Conservation (phyloP, 2,329 filamentous ascomycete genomes). For the Botryotinia convoluta region DNA sequence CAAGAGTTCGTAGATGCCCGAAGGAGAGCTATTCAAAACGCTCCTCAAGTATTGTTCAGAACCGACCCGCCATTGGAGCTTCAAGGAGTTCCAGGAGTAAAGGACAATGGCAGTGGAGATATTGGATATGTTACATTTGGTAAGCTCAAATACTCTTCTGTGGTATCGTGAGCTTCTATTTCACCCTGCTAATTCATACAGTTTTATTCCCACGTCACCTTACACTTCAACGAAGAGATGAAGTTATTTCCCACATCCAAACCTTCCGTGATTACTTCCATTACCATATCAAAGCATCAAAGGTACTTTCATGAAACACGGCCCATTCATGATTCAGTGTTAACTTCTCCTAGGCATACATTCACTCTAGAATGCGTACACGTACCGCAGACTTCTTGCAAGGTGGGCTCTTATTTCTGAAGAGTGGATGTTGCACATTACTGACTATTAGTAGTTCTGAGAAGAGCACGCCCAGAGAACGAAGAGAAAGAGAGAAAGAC, state of each 20-base stretch:
- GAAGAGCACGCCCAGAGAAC: conserved; percentile 88
- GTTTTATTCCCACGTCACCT: conserved; percentile 96
- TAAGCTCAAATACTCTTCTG: conserved; percentile 43
- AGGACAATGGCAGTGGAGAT: conserved; percentile 72
- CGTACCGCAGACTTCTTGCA: conserved; percentile 98
- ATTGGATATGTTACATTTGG: conserved; percentile 98
- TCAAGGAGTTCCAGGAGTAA: conserved; percentile 80
- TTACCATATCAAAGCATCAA: conserved; percentile 99
- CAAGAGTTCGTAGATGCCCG: conserved; percentile 98
- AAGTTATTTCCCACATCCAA: conserved; percentile 98
- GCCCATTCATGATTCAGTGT: conserved; percentile 22
- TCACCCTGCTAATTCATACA: conserved; percentile 40
- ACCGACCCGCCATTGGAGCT: conserved; percentile 93
- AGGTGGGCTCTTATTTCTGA: conserved; percentile 54
- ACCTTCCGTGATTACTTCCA: conserved; percentile 99
- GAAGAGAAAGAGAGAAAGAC: conserved; percentile 99
- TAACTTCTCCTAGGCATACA: conserved; percentile 66
- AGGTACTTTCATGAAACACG: conserved; percentile 48
- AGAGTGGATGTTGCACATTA: neutral
- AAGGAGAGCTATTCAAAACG: conserved; percentile 93
- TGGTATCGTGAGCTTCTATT: conserved; percentile 25
- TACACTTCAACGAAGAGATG: conserved; percentile 82
- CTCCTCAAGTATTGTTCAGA: conserved; percentile 93
- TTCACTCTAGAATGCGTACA: conserved; percentile 96
- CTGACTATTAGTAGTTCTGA: conserved; percentile 68